These are phyloP conservation scores for Pyrenophora graminea DNA, from an alignment of 2,329 filamentous ascomycete species.

Conservation along the genomic window DNA sequence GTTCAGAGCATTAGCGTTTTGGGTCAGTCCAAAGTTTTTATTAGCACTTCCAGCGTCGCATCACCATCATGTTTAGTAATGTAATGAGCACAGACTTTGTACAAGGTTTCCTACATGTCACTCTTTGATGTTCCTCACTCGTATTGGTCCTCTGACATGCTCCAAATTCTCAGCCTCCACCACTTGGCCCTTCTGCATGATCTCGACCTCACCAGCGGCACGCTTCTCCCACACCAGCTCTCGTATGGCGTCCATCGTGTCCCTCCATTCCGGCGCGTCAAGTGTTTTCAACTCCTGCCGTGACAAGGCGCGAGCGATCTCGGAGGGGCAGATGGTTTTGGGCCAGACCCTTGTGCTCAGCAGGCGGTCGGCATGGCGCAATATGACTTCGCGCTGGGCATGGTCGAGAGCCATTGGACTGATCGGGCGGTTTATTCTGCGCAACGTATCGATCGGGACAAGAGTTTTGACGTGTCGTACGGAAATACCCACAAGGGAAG, in stretches of 20 bases:
- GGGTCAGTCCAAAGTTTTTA: constrained; percentile 4
- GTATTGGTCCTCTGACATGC: constrained; percentile 53
- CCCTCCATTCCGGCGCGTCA: constrained; percentile 48
- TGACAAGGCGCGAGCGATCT: constrained; percentile 54
- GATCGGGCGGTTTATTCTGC: too few species aligned
- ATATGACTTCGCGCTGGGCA: constrained; percentile 19
- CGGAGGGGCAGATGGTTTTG: constrained; percentile 59
- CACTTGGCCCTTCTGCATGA: constrained; percentile 55
- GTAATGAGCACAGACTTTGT: constrained; percentile 2
- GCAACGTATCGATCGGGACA: not conserved
- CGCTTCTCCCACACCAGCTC: constrained; percentile 50
- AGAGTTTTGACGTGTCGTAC: not conserved
- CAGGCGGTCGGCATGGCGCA: constrained; percentile 31
- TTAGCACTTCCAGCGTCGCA: constrained; percentile 5
- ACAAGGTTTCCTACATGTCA: not conserved
- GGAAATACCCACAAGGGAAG: not conserved
- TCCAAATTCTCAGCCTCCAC: constrained; percentile 40
- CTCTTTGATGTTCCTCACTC: constrained; percentile 41
- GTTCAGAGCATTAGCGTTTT: constrained; percentile 8
- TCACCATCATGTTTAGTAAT: constrained; percentile 9
- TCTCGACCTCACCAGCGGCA: constrained; percentile 50
- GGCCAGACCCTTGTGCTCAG: constrained; percentile 45
- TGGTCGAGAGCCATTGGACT: constrained; percentile 26
- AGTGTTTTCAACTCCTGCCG: constrained; percentile 43
- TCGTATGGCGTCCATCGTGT: constrained; percentile 53